Evolutionary conservation across 2,329 filamentous ascomycete genomes (phyloP).

Genomic region (Boeremia exigua): DNA sequence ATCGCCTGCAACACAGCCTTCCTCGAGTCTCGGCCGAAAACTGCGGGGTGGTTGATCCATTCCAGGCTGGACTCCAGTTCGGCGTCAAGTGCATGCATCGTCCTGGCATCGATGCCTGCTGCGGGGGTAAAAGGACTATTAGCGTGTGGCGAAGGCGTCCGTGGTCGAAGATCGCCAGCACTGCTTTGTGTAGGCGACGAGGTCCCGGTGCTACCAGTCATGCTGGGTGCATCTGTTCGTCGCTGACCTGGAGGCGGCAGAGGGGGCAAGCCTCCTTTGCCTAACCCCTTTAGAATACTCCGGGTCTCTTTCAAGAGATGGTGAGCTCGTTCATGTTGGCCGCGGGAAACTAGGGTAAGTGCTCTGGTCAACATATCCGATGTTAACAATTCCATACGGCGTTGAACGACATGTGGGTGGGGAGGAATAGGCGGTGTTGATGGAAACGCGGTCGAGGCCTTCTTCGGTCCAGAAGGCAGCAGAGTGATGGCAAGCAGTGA

Average conservation of each 20-base stretch:
- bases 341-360: constrained; percentile 85
- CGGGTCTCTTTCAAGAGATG: constrained; percentile 92
- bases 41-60: constrained; percentile 96
- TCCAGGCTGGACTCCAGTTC: constrained; percentile 90
- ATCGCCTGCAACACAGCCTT: constrained; percentile 97
- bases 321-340: constrained; percentile 91
- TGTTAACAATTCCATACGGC: constrained; percentile 95
- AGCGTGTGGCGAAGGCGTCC: constrained; percentile 47
- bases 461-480: constrained; percentile 73
- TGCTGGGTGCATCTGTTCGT: constrained; percentile 48
- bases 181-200: constrained; percentile 49
- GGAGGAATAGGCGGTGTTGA: constrained; percentile 81
- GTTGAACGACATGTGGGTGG: constrained; percentile 92
- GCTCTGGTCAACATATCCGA: constrained; percentile 97
- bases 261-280: constrained; percentile 91
- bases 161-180: constrained; percentile 41
- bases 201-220: constrained; percentile 47
- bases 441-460: constrained; percentile 61
- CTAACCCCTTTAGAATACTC: constrained; percentile 92
- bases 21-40: constrained; percentile 90
- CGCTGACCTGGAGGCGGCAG: constrained; percentile 68
- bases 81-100: constrained; percentile 84
- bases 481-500: constrained; percentile 95
- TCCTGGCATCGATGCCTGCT: constrained; percentile 80
- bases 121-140: constrained; percentile 62